phyloP scores from a whole-genome alignment of 2,329 filamentous ascomycete species.

The Iodosphaeria phyllophila region DNA sequence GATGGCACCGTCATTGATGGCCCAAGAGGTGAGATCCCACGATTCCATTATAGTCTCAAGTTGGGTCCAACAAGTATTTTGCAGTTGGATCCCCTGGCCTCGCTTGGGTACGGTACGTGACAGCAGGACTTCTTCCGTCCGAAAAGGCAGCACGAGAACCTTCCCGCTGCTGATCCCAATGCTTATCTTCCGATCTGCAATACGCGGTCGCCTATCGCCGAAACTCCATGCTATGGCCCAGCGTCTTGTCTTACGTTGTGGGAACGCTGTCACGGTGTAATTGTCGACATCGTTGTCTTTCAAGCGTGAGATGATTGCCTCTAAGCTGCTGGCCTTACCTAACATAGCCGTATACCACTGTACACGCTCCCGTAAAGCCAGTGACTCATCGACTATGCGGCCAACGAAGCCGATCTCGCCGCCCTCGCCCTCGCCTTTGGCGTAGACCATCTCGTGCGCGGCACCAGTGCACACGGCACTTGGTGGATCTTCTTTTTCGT shows the following conservation, averaged over 20 bases:
- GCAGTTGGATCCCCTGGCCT: constrained; percentile 3
- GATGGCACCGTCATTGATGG: constrained; percentile 45
- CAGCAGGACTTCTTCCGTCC: constrained; percentile 21
- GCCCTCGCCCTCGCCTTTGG: too few relatives aligned
- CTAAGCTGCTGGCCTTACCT: constrained; percentile 56
- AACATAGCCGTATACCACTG: constrained; percentile 89
- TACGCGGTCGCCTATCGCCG: constrained; percentile 40
- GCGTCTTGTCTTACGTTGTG: constrained; percentile 59
- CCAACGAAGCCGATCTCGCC: constrained; percentile 62
- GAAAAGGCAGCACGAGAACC: constrained; percentile 23
- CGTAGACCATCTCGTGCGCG: constrained; percentile 70
- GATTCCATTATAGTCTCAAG: constrained; percentile 27
- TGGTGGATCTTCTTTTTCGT: constrained; percentile 47
- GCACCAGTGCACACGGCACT: constrained; percentile 61
- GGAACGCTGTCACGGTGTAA: constrained; percentile 64
- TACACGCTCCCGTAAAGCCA: constrained; percentile 37
- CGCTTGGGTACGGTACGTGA: constrained; percentile 12
- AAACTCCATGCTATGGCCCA: constrained; percentile 91
- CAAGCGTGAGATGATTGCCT: constrained; percentile 40
- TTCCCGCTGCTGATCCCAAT: constrained; percentile 20
- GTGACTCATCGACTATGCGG: constrained; percentile 52
- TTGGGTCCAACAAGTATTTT: constrained; percentile 15
- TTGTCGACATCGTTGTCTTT: constrained; percentile 45
- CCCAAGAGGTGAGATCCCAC: constrained; percentile 43
- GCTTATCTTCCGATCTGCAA: too few relatives aligned